phyloP scores from a whole-genome alignment of 306 rosid species.

The Prunus davidiana region DNA sequence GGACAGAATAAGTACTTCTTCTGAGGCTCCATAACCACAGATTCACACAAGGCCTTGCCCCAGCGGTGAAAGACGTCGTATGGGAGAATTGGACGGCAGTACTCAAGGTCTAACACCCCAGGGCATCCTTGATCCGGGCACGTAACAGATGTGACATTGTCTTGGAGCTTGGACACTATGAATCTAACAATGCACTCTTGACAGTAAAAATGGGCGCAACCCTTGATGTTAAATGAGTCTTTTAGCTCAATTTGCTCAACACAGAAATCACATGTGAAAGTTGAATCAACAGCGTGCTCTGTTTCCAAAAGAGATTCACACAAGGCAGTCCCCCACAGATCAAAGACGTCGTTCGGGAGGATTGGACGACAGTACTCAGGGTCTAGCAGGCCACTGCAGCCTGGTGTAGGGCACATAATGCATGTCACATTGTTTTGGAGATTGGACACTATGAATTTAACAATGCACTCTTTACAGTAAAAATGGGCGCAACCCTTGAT shows the following conservation, averaged over 20 bases:
- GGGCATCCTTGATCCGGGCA: conserved; percentile 47
- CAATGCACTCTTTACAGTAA: conserved; percentile 30
- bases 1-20: conserved; percentile 39
- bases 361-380: conserved; percentile 26
- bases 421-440: conserved; percentile 28
- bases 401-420: conserved; percentile 44
- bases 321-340: conserved; percentile 39
- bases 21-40: conserved; percentile 3
- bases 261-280: conserved; percentile 31
- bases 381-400: conserved; percentile 32
- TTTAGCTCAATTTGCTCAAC: conserved; percentile 14
- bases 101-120: conserved; percentile 20
- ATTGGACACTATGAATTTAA: conserved; percentile 44
- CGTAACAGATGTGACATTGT: conserved; percentile 24
- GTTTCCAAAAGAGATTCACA: conserved; percentile 12
- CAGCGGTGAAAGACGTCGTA: conserved; percentile 30
- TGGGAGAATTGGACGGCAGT: conserved; percentile 33
- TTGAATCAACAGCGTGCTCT: neutral
- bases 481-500: conserved; percentile 1
- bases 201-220: conserved; percentile 54
- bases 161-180: conserved; percentile 44
- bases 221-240: conserved; percentile 17
- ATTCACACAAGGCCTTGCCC: conserved; percentile 37
- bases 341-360: conserved; percentile 33
- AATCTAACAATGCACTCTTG: conserved; percentile 40